Evolutionary conservation across 768 basidiomycete genomes (phyloP), one percentile per base, ranked within the genome.

Genomic region (Amanita pseudoporphyria): DNA sequence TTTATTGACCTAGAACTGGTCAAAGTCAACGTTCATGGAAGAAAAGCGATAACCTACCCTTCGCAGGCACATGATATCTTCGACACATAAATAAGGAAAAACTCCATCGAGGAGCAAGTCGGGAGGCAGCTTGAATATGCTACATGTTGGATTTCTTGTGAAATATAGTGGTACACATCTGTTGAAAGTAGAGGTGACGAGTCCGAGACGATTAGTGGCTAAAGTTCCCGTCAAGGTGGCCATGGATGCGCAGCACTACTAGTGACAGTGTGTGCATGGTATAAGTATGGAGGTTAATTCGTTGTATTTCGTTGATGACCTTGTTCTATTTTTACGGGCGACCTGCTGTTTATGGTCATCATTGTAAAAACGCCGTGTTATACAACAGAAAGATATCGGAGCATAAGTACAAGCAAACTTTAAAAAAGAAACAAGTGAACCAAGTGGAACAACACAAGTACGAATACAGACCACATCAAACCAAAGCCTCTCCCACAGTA

Each of bases 1-100:
- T 55, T 71, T 79, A 67, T 71, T 77, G 26, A 79, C 76, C 84
- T 83, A n/a, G 2, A 41, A 12, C 13, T 9, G 6, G 9, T 28
- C n/a, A 37, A 9, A 41, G 22, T 48, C 32, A 31, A 42, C 32
- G 12, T 12, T 1, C n/a, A 10, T 7, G 5, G 9, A 13, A 9
- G 35, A 12, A 28, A 44, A 9, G 6, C 19, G 12, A 39, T 26
- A 13, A 58, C 65, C 36, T 49, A 77, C 76, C 54, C 69, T 60
- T 49, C 74, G 68, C n/a, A 78, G 57, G 19, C 62, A 60, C 21
- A 76, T 57, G 26, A 78, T 64, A 48, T 78, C 76, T 51, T 78
- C 76, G 5, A 78, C 59, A 10, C 53, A 49, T 35, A 77, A 59
- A 52, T 68, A 60, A 1, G 62, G 60, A 53, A 76, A 71, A 42